phyloP scores from a whole-genome alignment of 352 stramenopile genomes.

The Achlya hypogyna region DNA sequence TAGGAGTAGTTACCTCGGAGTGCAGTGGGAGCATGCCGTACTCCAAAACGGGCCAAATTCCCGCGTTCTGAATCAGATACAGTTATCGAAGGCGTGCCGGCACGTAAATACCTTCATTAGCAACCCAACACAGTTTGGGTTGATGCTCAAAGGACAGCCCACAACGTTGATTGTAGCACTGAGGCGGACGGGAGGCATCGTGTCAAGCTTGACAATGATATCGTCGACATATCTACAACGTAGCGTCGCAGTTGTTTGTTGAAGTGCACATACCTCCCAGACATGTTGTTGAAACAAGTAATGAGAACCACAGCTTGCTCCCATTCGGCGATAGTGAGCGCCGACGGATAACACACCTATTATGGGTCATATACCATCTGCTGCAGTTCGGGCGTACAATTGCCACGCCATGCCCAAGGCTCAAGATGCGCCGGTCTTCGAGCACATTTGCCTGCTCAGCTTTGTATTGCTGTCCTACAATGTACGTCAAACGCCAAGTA shows the following conservation, averaged over 20 bases:
- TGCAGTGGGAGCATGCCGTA: conserved; percentile 10
- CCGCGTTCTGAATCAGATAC: background rate
- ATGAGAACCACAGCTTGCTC: conserved; percentile 40
- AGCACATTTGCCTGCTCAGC: conserved; percentile 29
- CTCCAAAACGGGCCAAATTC: conserved; percentile 6
- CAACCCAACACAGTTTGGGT: conserved; percentile 59
- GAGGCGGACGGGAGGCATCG: conserved; percentile 49
- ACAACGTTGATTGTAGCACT: conserved; percentile 44
- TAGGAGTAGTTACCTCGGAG: background rate
- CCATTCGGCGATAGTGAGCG: conserved; percentile 44
- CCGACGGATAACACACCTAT: conserved; percentile 20
- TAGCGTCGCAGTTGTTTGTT: background rate
- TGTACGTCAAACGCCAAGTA: background rate
- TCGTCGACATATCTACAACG: conserved; percentile 33
- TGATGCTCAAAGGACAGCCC: conserved; percentile 42
- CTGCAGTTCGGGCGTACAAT: conserved; percentile 27
- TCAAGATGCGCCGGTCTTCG: conserved; percentile 41
- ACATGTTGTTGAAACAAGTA: conserved; percentile 73
- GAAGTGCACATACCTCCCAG: conserved; percentile 24
- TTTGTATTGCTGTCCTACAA: conserved; percentile 34
- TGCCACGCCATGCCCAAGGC: conserved; percentile 40
- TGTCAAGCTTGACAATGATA: conserved; percentile 42
- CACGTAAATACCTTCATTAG: conserved; percentile 21
- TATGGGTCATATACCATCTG: background rate
- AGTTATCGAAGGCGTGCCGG: too few species aligned